Evolutionary conservation across 306 rosid genomes (phyloP), one percentile per base, ranked within the genome.

Genomic region (Fagus crenata): DNA sequence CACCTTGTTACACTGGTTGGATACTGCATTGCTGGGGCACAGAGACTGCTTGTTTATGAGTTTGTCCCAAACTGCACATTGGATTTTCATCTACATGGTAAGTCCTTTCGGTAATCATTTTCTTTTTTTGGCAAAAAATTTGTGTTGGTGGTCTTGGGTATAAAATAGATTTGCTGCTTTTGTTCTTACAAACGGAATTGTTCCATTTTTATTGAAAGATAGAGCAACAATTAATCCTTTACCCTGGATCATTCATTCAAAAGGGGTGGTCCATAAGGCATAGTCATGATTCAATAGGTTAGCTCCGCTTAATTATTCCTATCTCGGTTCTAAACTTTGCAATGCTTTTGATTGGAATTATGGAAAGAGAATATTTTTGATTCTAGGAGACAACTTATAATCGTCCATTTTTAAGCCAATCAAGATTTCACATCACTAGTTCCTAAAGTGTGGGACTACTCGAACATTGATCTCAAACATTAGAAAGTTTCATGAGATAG

Each of bases 1-100:
- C 87, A 90, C 59, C 95, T 90, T 65, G 95, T 90, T 79, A 83
- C 90, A 43, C 80, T 90, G 32, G 90, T 88, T 79, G 95, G 95
- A 65, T 81, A 73, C 72, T 87, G 91, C 83, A 75, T 78, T 76
- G 74, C 89, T 59, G 90, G 84, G 61, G 60, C 37, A 53, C 83
- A 73, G 55, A 88, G 87, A 80, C 43, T 90, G 84, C 92, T 90
- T 79, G 85, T 90, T 67, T 90, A 90, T 32, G 95, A 90, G 82
- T 90, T 83, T 14, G 86, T 90, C 61, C 51, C 85, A 14, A 88
- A 90, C 46, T 3, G 18, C 22, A 90, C 92, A 4, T 53, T 90
- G 59, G 87, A 88, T 73, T 88, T 88, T 80, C 95, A 90, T 80
- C 81, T 90, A 56, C 90, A 88, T 46, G 88, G 95, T 90, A 83